Base-by-base conservation (phyloP, 345 rosid species). In the Kandelia obovata region DNA sequence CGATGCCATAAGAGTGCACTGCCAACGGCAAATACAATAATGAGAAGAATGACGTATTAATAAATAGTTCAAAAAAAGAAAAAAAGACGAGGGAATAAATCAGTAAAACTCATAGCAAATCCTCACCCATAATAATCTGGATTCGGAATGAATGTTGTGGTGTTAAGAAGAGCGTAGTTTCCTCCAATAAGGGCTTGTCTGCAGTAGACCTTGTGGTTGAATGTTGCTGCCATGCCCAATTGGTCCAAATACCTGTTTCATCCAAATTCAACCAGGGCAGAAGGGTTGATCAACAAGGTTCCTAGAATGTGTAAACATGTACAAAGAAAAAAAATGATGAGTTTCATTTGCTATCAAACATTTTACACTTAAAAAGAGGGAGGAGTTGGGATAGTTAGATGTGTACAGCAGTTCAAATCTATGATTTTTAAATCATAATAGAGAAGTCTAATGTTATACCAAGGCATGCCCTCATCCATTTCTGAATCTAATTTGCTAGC, bases 151-250 rank as follows among this genome's bases (percentile, higher is more conserved):
- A 84, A 83, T 5, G 84, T 64, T 17, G 84, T 74, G 25, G 86
- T 83, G 64, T 85, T 84, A 26, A 86, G 86, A 58, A 87, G 86
- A 49, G 66, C 90, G 60, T 87, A 87, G 69, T 87, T 89, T 68
- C 90, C 89, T 9, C 96, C 96, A 61, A 86, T 77, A 5, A 89
- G 69, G 57, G 90, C 77, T 62, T 89, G 89, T 78, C 92, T 82
- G 70, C 92, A 89, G 72, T 58, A 87, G 23, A 85, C 92, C 75
- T 87, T 85, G 31, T 87, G 87, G 69, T 83, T 69, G 83, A 76
- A 87, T 7, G 73, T 67, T 52, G 92, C 66, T 47, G 90, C 68
- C 88, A 85, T 85, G 25, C 96, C 90, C 63, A 89, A 64, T 69
- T 85, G 92, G 65, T 89, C 88, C 73, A 89, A 13, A 58, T 80